Conservation (phyloP, 441 rosid genomes). For the Adansonia rubrostipa region DNA sequence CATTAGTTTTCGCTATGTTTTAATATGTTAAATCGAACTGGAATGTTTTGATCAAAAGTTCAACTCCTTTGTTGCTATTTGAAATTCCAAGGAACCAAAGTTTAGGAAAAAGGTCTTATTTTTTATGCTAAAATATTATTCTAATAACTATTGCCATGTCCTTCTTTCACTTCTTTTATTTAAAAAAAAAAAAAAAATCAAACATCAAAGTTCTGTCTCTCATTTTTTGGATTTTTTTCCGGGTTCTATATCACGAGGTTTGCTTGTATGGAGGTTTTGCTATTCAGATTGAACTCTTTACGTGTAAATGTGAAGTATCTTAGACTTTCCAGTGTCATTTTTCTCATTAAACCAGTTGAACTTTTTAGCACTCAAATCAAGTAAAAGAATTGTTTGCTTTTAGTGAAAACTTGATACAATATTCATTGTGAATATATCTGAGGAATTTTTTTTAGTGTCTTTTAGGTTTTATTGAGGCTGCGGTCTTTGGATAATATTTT, state of each 20-base stretch:
- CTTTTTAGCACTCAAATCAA: background rate
- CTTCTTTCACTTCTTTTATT: background rate
- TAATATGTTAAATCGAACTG: background rate
- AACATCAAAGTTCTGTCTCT: too few relatives aligned
- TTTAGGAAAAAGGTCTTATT: background rate
- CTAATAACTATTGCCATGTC: background rate
- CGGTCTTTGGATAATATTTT: constrained; percentile 5
- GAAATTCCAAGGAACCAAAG: background rate
- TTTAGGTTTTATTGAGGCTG: constrained; percentile 19
- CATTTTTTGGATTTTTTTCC: background rate
- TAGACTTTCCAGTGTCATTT: background rate
- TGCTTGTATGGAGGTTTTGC: background rate
- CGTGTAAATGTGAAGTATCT: background rate
- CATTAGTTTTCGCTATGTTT: too few relatives aligned
- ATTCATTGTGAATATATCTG: background rate
- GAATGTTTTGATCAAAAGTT: background rate
- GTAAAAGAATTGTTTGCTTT: background rate
- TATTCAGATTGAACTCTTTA: background rate
- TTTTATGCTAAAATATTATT: background rate
- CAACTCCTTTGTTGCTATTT: background rate
- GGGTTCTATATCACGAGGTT: background rate
- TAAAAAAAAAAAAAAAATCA: too few relatives aligned
- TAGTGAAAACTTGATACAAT: background rate
- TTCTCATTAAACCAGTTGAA: background rate
- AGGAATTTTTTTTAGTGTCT: background rate